Conservation (phyloP, 1,284 basidiomycete genomes). For the Cryptococcus sp. region DNA sequence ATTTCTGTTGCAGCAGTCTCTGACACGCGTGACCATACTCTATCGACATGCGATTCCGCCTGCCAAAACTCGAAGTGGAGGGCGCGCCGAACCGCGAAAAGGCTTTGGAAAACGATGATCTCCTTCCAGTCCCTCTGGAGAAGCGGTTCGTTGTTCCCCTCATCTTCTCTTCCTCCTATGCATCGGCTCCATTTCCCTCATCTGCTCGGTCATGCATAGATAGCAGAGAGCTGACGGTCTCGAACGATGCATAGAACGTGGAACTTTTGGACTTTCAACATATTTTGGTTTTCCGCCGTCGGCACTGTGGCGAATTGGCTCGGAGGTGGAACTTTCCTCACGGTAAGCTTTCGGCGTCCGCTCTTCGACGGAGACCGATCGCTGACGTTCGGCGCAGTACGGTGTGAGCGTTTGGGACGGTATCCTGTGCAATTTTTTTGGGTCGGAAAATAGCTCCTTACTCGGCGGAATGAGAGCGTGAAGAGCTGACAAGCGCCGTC, state of each 20-base stretch:
- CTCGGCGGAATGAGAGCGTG: too few relatives aligned
- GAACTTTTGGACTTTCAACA: slow-evolving; percentile 32
- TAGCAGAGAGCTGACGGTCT: too few relatives aligned
- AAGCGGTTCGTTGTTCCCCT: slow-evolving; percentile 16
- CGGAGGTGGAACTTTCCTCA: slow-evolving; percentile 29
- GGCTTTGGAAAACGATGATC: slow-evolving; percentile 40
- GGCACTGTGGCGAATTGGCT: slow-evolving; percentile 37
- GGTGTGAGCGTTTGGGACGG: slow-evolving; percentile 39
- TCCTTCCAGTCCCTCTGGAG: slow-evolving; percentile 34
- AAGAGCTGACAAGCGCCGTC: too few relatives aligned
- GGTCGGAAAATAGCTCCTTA: too few relatives aligned
- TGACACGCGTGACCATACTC: not conserved
- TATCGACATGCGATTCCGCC: slow-evolving; percentile 13
- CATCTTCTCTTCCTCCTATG: not conserved
- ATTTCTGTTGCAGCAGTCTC: not conserved
- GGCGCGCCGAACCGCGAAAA: slow-evolving; percentile 23
- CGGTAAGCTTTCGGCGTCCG: slow-evolving; percentile 13
- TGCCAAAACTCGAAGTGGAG: slow-evolving; percentile 30
- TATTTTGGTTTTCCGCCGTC: slow-evolving; percentile 39
- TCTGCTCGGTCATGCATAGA: too few relatives aligned
- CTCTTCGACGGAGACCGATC: not conserved
- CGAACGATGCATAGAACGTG: slow-evolving; percentile 25
- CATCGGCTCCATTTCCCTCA: too few relatives aligned
- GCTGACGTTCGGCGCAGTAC: slow-evolving; percentile 13
- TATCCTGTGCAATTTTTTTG: slow-evolving; percentile 32